phyloP scores from a whole-genome alignment of 371 early-diverging fungal genomes.

The Choanephora cucurbitarum region DNA sequence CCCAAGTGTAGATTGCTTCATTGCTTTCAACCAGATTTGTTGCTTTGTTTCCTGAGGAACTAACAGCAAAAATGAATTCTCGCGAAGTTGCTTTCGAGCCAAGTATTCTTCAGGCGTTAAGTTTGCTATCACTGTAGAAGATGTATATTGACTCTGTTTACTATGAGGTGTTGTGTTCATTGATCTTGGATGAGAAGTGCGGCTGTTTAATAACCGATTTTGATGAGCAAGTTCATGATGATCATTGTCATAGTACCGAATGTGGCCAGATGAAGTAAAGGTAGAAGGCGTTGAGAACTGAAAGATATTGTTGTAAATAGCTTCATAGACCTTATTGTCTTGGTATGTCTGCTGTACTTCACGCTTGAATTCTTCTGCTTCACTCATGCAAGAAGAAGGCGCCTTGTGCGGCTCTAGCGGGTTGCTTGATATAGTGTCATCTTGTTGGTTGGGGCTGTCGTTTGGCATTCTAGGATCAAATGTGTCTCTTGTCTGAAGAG shows the following conservation, averaged over 20 bases:
- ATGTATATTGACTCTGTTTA: conserved; percentile 8
- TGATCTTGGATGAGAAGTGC: background rate
- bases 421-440: background rate
- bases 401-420: background rate
- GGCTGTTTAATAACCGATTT: background rate
- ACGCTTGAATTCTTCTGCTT: conserved; percentile 14
- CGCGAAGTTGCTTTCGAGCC: conserved; percentile 6
- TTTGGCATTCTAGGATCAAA: background rate
- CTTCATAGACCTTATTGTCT: background rate
- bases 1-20: conserved; percentile 12
- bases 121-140: conserved; percentile 6
- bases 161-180: conserved; percentile 13
- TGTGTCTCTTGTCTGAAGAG: conserved; percentile 1
- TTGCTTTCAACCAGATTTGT: conserved; percentile 4
- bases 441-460: background rate
- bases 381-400: background rate
- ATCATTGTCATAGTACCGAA: conserved; percentile 11
- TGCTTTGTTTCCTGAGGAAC: conserved; percentile 14
- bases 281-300: conserved; percentile 3
- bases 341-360: conserved; percentile 7
- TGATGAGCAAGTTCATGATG: background rate
- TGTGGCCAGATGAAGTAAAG: conserved; percentile 4
- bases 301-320: conserved; percentile 8
- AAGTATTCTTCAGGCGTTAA: conserved; percentile 13
- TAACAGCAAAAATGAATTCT: conserved; percentile 11